These are phyloP conservation scores for Rhynchospora pubera DNA, from an alignment of 176 grass and related monocot species.

Conservation along the genomic window DNA sequence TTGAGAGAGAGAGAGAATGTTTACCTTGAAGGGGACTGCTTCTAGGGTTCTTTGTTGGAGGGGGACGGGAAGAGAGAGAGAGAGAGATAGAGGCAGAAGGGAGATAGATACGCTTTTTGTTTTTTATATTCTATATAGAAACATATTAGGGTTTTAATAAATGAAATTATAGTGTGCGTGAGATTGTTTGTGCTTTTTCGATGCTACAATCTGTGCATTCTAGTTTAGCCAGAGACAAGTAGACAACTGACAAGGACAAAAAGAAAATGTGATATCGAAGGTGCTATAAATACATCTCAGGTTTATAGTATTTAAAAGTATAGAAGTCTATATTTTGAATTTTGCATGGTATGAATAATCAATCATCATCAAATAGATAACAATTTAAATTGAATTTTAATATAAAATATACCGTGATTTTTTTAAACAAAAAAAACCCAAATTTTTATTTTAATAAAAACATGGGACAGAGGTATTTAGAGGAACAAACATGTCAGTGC, in stretches of 20 bases:
- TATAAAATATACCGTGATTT: too few relatives aligned
- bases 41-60: conserved; percentile 36
- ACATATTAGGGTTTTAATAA: conserved; percentile 28
- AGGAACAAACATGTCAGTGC: too few relatives aligned
- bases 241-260: not conserved
- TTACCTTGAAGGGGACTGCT: conserved; percentile 44
- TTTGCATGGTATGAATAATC: not conserved
- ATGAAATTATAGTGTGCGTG: not conserved
- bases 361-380: too few relatives aligned
- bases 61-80: conserved; percentile 25
- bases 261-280: not conserved
- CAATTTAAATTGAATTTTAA: too few relatives aligned
- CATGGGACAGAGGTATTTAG: too few relatives aligned
- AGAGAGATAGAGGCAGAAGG: not conserved
- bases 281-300: not conserved
- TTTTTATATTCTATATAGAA: conserved; percentile 14
- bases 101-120: conserved; percentile 17
- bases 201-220: not conserved
- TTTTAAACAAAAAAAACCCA: too few relatives aligned
- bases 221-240: not conserved
- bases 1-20: not conserved
- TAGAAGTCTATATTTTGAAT: not conserved
- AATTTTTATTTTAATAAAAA: too few relatives aligned
- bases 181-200: not conserved
- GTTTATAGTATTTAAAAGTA: not conserved